Evolutionary conservation across 2,329 filamentous ascomycete genomes (phyloP), one percentile per base, ranked within the genome.

Genomic region (Xylaria sp.): DNA sequence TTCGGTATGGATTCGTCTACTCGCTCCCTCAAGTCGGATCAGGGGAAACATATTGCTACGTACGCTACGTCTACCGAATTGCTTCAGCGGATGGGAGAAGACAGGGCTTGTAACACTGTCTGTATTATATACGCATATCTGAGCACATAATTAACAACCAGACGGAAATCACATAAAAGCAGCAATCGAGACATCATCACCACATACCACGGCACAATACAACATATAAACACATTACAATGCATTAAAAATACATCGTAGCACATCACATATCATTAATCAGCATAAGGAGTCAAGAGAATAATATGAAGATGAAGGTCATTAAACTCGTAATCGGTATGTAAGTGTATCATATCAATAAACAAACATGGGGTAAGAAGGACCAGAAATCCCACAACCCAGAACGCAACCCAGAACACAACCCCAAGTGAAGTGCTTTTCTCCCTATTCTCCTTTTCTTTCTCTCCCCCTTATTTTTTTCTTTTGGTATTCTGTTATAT

Each of bases 241-340:
- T 18, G 41, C 12, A 43, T n/a, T 4, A 18, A 3, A 48, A 28
- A 4, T 2, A 4, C 6, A n/a, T 46, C 41, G 18, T 18, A 48
- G 5, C 2, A 20, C 10, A 20, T 64, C 41, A 51, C 39, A 10
- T 33, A 9, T 20, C 23, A 15, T 58, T 39, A n/a, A 20, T 28
- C 8, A 31, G 4, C 25, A 20, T 28, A 52, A 48, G 9, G 9
- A 28, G 12, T 18, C 9, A 55, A 59, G 28, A 49, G 5, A 15
- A 15, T 18, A 46, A 15, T 1, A 46, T 46, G 13, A 46, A 18
- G 13, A 39, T 18, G 54, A 25, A 59, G 43, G 28, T 64, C 66
- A 68, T 62, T 61, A 64, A 59, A 68, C 55, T 68, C 62, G 52
- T 68, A 61, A 62, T 68, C 65, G 56, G 51, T 66, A 58, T 46